Base-by-base conservation (phyloP, 1,139 yeast species). In the Geotrichum histeridarum region DNA sequence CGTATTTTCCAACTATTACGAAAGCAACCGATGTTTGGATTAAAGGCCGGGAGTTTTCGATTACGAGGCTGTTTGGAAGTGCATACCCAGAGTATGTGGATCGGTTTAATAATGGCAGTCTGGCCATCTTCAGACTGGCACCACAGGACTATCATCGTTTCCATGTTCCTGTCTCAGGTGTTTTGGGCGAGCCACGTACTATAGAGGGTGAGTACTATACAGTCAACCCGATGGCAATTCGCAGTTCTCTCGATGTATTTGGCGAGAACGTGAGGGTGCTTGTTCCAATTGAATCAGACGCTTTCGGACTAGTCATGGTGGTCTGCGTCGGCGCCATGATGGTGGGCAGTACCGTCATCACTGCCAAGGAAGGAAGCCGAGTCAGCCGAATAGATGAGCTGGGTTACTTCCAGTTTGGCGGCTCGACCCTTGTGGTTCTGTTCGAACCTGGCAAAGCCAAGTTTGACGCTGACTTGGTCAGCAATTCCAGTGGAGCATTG, bases 111-210 rank as follows among this genome's bases (percentile, higher is more conserved):
- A 72, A 79, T 39, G 83, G 91, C 46, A 73, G 88, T 0, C 69
- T 91, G 52, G 93, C 87, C 0, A 80, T 91, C 4, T 91, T 91
- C 70, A 73, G 99, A 57, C 73, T 93, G 49, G 98, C 99, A 0
- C 99, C 99, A 0, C 99, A 93, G 68, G 99, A 93, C 67, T 93
- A 93, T 65, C 99, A 93, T 68, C 74, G 99, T 46, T 91, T 93
- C 71, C 99, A 93, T 67, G 78, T 83, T 12, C 96, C 98, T 0
- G 91, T 91, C 1, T 79, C 79, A 57, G 98, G 97, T 1, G 67
- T 67, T 0, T 71, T 93, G 43, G 86, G 86, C 0, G 75, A 79
- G 56, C 84, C 94, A 32, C 76, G 77, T 55, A 77, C 75, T 59
- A 85, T 93, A 45, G 86, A 82, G 45, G 99, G 98, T 0, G 95